phyloP scores from a whole-genome alignment of 75 land plant species.

The Cryptomeria japonica region DNA sequence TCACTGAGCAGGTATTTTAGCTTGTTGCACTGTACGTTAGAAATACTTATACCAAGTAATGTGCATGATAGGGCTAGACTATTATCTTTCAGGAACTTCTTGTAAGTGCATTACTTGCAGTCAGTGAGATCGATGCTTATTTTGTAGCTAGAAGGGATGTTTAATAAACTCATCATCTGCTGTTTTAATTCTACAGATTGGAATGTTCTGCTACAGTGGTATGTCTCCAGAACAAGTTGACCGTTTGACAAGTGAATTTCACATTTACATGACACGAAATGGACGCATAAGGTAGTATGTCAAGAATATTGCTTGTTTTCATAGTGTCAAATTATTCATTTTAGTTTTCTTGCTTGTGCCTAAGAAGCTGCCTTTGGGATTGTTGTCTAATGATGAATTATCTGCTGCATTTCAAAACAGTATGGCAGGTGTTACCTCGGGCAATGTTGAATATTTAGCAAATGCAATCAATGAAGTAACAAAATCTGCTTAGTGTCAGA shows the following conservation, averaged over 20 bases:
- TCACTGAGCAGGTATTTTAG: conserved; percentile 75
- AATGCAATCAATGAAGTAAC: conserved; percentile 90
- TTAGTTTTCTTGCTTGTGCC: neutral
- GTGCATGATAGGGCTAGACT: neutral
- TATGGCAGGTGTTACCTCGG: conserved; percentile 89
- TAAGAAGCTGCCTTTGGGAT: neutral
- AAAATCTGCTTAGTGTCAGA: conserved; percentile 32
- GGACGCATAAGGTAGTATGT: conserved; percentile 82
- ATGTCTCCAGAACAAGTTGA: conserved; percentile 92
- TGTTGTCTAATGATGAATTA: neutral
- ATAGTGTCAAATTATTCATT: neutral
- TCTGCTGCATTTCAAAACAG: conserved; percentile 30
- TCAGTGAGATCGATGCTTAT: neutral
- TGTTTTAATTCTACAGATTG: conserved; percentile 59
- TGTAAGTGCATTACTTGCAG: neutral
- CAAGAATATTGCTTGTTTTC: conserved; percentile 6
- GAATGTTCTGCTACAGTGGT: conserved; percentile 97
- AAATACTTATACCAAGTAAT: neutral
- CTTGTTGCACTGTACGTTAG: neutral
- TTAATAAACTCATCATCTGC: neutral
- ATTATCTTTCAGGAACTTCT: neutral
- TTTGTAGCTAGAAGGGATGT: neutral
- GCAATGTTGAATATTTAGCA: conserved; percentile 82
- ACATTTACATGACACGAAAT: conserved; percentile 88
- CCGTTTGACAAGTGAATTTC: conserved; percentile 81